Base-by-base conservation (phyloP, 139 green algal species). In the Tetraselmis chui region DNA sequence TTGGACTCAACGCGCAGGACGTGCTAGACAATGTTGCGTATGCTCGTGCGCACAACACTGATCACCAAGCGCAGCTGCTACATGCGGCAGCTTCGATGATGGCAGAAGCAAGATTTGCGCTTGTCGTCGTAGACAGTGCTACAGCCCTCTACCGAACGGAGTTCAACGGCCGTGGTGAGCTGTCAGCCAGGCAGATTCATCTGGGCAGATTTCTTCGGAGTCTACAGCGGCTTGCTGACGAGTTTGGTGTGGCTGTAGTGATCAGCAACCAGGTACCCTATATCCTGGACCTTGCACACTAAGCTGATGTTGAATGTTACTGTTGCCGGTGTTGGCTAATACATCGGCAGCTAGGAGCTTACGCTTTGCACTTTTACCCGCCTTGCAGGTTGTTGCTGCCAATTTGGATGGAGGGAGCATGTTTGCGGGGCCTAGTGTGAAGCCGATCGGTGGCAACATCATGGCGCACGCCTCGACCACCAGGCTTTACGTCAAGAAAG, bases 381-480 rank as follows among this genome's bases (percentile, higher is more conserved):
- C 45, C 45, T 67, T 5, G 18, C 45, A 67, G 45, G 88, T 94
- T 81, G 96, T 99, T 30, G 93, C 95, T 58, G 95, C 94, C 28
- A 97, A 97, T 77, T 87, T 98, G 74, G 97, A 99, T 78, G 96
- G 93, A 1, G 90, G 79, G n/a, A 76, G 76, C 32, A 97, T 98
- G 90, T 98, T 98, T 88, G 90, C 93, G n/a, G 96, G 93, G 0
- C 95, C 94, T 1, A 81, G 84, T 26, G 85, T 99, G n/a, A 99
- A 98, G 89, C 94, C 97, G 23, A 98, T 99, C 82, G 97, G 97
- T 28, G 97, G 97, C 77, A 98, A 99, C 89, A 99, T 99, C 88
- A 98, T 99, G 93, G 97, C 97, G n/a, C 97, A 99, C 87, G 96
- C 97, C 28, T 96, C 96, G n/a, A 99, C 97, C 28, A 99, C 97